Base-by-base conservation (phyloP, 345 rosid genomes). In the Salix koriyanagi region DNA sequence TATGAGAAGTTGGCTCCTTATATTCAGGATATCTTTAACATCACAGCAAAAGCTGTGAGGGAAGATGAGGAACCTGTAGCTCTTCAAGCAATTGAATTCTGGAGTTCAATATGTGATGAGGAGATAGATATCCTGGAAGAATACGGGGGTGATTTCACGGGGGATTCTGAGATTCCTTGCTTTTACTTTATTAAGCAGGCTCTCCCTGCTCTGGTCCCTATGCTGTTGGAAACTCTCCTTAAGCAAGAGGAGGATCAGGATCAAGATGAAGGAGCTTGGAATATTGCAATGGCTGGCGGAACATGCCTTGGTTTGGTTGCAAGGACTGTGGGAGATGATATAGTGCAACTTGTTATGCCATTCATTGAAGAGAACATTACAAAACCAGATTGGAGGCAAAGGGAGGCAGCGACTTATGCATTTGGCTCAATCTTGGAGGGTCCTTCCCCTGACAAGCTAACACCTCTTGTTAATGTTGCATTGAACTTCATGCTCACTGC, bases 401-500 rank as follows among this genome's bases (percentile, higher is more conserved):
- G 89, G 48, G 89, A 82, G 77, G 89, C 85, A 34, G 87, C 89
- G 12, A 86, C 89, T 26, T 86, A 84, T 79, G 89, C 89, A 12
- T 86, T 86, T 46, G 89, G 89, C 48, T 86, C 89, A 9, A 86
- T 86, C 65, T 77, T 86, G 71, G 89, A 83, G 74, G 89, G 89
- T 48, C 89, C 89, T 23, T 82, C 85, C 50, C 86, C 87, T 37
- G 87, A 82, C 61, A 86, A 86, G 84, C 80, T 86, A 14, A 75
- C 76, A 1, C 74, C 79, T 28, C 70, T 84, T 72, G 89, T 86
- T 19, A 82, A 82, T 62, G 85, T 84, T 65, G 85, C 89, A 50
- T 81, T 86, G 69, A 86, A 82, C 61, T 91, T 91, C 79, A 89
- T 91, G 96, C 93, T 91, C 66, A 86, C 72, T 75, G 88, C 89